Conservation (phyloP, 805 yeast species). For the Yamadazyma tumulicola region DNA sequence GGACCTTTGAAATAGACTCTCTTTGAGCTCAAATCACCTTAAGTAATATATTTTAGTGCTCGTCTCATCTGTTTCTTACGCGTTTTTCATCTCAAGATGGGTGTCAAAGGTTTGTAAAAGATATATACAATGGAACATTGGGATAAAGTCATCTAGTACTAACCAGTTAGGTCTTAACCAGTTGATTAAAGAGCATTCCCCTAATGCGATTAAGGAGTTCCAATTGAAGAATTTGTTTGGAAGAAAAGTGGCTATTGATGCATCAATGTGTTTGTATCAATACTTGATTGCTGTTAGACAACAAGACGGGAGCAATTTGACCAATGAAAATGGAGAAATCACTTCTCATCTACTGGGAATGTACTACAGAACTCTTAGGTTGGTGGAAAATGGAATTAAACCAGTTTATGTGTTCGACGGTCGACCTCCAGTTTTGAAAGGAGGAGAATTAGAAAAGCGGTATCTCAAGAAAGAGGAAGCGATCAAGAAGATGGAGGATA, state of each 20-base stretch:
- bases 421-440: conserved; percentile 90
- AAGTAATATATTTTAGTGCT: too few species aligned
- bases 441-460: conserved; percentile 90
- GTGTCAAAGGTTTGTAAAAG: conserved; percentile 24
- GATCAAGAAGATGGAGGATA: conserved; percentile 63
- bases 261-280: conserved; percentile 95
- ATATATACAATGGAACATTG: neutral
- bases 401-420: conserved; percentile 98
- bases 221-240: conserved; percentile 89
- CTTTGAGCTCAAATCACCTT: too few species aligned
- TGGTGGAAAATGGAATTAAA: conserved; percentile 90
- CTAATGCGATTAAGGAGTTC: conserved; percentile 67
- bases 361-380: conserved; percentile 86
- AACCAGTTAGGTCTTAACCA: conserved; percentile 69
- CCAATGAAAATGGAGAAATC: conserved; percentile 87
- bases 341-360: conserved; percentile 93
- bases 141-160: conserved; percentile 8
- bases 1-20: conserved; percentile 57
- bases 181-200: conserved; percentile 85
- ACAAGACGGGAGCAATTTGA: conserved; percentile 91
- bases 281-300: conserved; percentile 95
- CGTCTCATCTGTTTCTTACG: too few species aligned
- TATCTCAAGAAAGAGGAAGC: conserved; percentile 80
- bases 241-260: conserved; percentile 95
- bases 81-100: conserved; percentile 16